Conservation (phyloP, 2,329 filamentous ascomycete genomes). For the Fusarium abutilonis region DNA sequence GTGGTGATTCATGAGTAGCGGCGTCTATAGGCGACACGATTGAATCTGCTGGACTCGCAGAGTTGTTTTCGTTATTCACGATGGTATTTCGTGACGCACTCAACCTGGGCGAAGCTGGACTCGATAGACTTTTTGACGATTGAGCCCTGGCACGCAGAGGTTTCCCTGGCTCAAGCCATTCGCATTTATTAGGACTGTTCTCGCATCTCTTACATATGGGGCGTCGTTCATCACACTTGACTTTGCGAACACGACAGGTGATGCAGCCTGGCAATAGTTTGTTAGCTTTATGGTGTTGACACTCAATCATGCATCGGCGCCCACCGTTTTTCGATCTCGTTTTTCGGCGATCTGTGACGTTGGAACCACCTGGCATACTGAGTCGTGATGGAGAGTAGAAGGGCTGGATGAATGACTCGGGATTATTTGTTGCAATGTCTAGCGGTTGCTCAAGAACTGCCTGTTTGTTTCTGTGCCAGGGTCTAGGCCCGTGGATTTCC, state of each 20-base stretch:
- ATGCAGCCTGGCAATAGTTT: conserved; percentile 20
- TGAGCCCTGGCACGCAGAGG: conserved; percentile 17
- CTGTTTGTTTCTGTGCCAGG: neutral
- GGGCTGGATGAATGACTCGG: neutral
- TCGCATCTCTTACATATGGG: conserved; percentile 34
- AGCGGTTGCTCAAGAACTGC: too few relatives aligned
- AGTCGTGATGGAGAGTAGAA: conserved; percentile 3
- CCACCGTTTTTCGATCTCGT: conserved; percentile 39
- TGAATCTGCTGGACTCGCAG: neutral
- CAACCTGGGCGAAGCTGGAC: neutral
- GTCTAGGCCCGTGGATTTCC: neutral
- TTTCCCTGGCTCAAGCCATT: conserved; percentile 34
- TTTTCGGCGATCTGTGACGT: conserved; percentile 25
- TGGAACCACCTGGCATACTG: conserved; percentile 14
- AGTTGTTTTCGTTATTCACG: neutral
- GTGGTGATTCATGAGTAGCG: neutral
- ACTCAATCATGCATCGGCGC: neutral
- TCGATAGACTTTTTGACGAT: neutral
- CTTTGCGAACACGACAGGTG: conserved; percentile 40
- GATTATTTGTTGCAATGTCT: neutral
- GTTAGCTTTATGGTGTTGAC: neutral
- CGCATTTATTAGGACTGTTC: conserved; percentile 32
- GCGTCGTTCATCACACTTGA: conserved; percentile 38
- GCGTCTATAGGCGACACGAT: neutral
- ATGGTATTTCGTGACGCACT: conserved; percentile 9